phyloP scores from a whole-genome alignment of 257 asterid genomes.

The Cordia subcordata region DNA sequence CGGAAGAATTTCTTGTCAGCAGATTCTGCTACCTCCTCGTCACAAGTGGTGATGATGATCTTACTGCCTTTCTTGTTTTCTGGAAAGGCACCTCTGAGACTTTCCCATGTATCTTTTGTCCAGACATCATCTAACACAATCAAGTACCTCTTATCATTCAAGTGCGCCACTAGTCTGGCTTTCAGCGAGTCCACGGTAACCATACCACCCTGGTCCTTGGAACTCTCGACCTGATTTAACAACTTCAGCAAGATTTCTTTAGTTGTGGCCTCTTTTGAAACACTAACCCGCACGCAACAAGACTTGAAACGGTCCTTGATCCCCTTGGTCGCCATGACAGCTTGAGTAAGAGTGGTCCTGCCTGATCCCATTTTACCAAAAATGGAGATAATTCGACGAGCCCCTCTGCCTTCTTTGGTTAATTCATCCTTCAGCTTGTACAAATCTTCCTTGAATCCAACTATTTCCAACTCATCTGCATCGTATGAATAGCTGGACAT shows the following conservation, averaged over 20 bases:
- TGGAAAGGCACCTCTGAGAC: slow-evolving; percentile 14
- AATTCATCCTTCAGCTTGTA: not conserved
- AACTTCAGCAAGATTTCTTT: slow-evolving; percentile 17
- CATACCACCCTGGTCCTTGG: slow-evolving; percentile 9
- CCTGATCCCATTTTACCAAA: slow-evolving; percentile 34
- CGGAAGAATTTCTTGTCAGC: not conserved
- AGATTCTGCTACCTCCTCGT: not conserved
- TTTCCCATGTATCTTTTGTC: slow-evolving; percentile 9
- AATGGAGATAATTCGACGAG: slow-evolving; percentile 10
- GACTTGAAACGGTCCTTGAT: slow-evolving; percentile 14
- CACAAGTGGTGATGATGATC: slow-evolving; percentile 19
- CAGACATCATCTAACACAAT: slow-evolving; percentile 28
- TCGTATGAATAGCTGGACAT: slow-evolving; percentile 10
- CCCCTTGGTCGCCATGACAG: slow-evolving; percentile 10
- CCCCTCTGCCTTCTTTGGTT: not conserved
- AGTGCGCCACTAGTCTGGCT: slow-evolving; percentile 5
- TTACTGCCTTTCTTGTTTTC: slow-evolving; percentile 10
- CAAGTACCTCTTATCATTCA: slow-evolving; percentile 15
- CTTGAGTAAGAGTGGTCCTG: slow-evolving; percentile 34
- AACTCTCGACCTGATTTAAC: slow-evolving; percentile 18
- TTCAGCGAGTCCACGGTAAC: not conserved
- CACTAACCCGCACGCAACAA: slow-evolving; percentile 20
- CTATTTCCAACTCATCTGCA: slow-evolving; percentile 15
- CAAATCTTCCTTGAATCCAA: slow-evolving; percentile 6
- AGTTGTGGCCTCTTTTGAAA: slow-evolving; percentile 5